These are phyloP conservation scores for Aspergillus ochraceoroseus DNA, from an alignment of 2,329 filamentous ascomycete species.

Conservation along the genomic window DNA sequence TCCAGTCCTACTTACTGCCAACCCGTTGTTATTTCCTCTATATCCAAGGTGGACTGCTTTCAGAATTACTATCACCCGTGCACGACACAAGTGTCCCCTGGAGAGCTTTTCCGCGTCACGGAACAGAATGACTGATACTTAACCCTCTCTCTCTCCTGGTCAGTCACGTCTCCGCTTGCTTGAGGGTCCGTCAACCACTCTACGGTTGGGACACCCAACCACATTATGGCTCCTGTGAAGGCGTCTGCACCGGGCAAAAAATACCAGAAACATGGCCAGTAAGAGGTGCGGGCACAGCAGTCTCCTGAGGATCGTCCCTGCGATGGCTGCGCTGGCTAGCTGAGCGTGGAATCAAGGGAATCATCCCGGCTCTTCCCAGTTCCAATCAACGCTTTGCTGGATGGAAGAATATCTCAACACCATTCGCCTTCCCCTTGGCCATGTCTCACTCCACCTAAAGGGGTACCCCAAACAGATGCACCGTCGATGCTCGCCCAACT, in stretches of 20 bases:
- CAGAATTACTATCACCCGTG: too few relatives aligned
- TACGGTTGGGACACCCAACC: slow-evolving; percentile 9
- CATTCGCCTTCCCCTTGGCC: slow-evolving; percentile 9
- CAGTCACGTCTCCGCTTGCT: slow-evolving; percentile 4
- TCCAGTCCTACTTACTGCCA: too few relatives aligned
- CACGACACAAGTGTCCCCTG: too few relatives aligned
- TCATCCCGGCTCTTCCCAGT: neutral
- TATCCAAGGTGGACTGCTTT: too few relatives aligned
- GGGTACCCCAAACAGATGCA: neutral
- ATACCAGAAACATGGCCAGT: slow-evolving; percentile 21
- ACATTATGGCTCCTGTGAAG: slow-evolving; percentile 9
- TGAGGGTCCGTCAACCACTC: too few relatives aligned
- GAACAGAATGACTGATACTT: neutral
- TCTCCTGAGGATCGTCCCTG: slow-evolving; percentile 9
- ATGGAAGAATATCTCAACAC: slow-evolving; percentile 5
- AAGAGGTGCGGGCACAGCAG: slow-evolving; percentile 6
- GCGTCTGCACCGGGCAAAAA: slow-evolving; percentile 11
- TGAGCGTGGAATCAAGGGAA: slow-evolving; percentile 12
- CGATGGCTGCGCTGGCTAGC: slow-evolving; percentile 6
- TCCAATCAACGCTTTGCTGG: slow-evolving; percentile 1
- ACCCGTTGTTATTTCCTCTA: too few relatives aligned
- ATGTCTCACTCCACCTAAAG: slow-evolving; percentile 13
- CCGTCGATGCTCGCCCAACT: neutral
- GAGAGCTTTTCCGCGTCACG: neutral
- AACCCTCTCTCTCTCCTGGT: neutral